Base-by-base conservation (phyloP, 2,329 filamentous ascomycete genomes). In the Chrysoporthe deuterocubensis region DNA sequence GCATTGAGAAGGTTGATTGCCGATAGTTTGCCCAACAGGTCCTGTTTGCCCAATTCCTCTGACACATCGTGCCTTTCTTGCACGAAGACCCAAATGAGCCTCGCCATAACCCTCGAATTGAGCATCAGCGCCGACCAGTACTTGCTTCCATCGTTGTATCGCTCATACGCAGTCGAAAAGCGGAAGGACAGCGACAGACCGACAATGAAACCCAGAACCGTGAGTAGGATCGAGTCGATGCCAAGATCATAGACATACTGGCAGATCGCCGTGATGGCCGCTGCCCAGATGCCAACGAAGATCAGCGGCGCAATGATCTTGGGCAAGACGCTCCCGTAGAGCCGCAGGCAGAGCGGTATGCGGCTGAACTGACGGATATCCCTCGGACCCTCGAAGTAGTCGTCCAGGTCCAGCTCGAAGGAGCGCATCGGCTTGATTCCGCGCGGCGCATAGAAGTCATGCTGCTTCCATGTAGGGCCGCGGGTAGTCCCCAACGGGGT, bases 131-230 rank as follows among this genome's bases (percentile, higher is more conserved):
- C 26, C 11, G 37, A 26, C 87, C 88, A 90, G 73, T 83, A 87
- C 72, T 87, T 87, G 48, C 89, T 83, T 48, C 89, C 89, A 71
- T 91, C 89, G 52, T 82, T 83, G 75, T 89, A 89, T 72, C 90
- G 87, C 78, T 94, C 92, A 73, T 94, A 94, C 11, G 92, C 92
- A 8, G 91, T 92, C 2, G 90, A 89, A 71, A 86, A 92, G 68
- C 92, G 88, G 80, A 94, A 93, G 1, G 90, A 93, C 44, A 94
- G 84, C n/a, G 89, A 86, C 68, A 94, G 80, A 86, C 89, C 89
- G 76, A 94, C 91, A 69, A 94, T 90, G 81, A 94, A 94, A 90
- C 92, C 92, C 57, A 91, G 86, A 64, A 94, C 88, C 1, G 91
- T 94, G 64, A 94, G 83, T 26, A 94, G 82, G 43, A 91, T 82